Evolutionary conservation across 1,284 basidiomycete genomes (phyloP).

Genomic region (Heliocybe sulcata): DNA sequence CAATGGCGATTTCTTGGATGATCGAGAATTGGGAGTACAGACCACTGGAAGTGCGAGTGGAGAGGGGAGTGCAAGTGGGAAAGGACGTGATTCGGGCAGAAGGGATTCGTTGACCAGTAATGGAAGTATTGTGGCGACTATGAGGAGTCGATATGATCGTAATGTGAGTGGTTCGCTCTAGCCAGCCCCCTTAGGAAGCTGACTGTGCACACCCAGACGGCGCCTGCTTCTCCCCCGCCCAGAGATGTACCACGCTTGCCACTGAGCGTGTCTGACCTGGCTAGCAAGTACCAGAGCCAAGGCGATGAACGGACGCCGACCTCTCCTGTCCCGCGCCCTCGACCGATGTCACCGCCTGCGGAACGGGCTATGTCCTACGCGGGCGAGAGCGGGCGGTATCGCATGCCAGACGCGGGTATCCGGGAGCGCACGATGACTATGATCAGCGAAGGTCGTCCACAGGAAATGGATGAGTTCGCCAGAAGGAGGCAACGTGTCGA

Average conservation of each 20-base stretch:
- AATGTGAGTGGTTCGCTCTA: constrained; percentile 33
- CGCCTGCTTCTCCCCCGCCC: constrained; percentile 44
- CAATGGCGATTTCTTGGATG: constrained; percentile 13
- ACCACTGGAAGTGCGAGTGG: constrained; percentile 2
- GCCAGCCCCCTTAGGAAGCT: background rate
- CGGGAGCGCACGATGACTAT: constrained; percentile 3
- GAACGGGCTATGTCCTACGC: background rate
- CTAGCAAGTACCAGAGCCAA: constrained; percentile 47
- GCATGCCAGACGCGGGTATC: constrained; percentile 10
- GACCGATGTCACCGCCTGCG: constrained; percentile 2
- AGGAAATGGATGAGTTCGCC: constrained; percentile 16
- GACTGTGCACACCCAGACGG: constrained; percentile 36
- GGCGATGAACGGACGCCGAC: constrained; percentile 16
- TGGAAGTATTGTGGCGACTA: constrained; percentile 58
- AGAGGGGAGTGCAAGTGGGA: constrained; percentile 18
- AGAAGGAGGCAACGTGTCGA: constrained; percentile 37
- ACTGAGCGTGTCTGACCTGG: constrained; percentile 58
- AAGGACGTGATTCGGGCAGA: constrained; percentile 16
- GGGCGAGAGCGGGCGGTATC: constrained; percentile 4
- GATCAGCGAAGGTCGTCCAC: background rate
- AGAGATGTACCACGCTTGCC: constrained; percentile 56
- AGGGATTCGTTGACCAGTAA: constrained; percentile 33
- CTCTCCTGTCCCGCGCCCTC: background rate
- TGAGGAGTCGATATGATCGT: constrained; percentile 55
- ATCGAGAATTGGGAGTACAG: constrained; percentile 28